A percentile compares a stretch with the other conserved stretches of the same genome.
Conservation (phyloP, 2,329 filamentous ascomycete genomes). For the Corinectria fuckeliana region DNA sequence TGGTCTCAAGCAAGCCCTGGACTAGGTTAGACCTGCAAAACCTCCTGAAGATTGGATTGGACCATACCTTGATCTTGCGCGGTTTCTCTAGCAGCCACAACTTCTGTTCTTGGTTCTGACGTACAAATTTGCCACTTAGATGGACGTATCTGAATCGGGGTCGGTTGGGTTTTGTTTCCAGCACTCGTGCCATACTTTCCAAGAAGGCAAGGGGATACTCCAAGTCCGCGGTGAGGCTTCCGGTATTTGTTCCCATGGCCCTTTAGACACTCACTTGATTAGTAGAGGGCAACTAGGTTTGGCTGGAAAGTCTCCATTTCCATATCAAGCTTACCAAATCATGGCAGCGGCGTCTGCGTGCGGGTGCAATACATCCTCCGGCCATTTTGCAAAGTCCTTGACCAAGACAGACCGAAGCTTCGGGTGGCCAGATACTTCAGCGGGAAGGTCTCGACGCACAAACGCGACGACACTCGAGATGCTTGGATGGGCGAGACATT, state of each 20-base stretch:
- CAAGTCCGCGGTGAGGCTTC: slow-evolving; percentile 25
- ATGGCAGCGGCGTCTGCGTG: slow-evolving; percentile 32
- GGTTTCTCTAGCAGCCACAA: slow-evolving; percentile 34
- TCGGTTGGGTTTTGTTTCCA: neutral
- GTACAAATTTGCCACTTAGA: slow-evolving; percentile 44
- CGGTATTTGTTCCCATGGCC: slow-evolving; percentile 32
- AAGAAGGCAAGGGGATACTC: slow-evolving; percentile 32
- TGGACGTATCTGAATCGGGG: slow-evolving; percentile 40
- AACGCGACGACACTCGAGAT: slow-evolving; percentile 42
- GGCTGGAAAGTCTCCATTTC: neutral
- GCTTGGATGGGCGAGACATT: slow-evolving; percentile 41
- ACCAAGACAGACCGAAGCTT: slow-evolving; percentile 26
- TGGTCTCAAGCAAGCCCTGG: slow-evolving; percentile 26
- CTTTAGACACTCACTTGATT: neutral
- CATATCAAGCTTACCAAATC: slow-evolving; percentile 28
- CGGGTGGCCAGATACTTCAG: slow-evolving; percentile 12
- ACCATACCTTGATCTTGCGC: slow-evolving; percentile 29
- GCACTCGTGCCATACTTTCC: slow-evolving; percentile 8
- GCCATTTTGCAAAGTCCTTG: slow-evolving; percentile 30
- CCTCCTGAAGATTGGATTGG: accelerated
- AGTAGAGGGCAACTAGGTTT: neutral
- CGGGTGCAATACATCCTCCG: slow-evolving; percentile 10
- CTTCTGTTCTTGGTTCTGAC: slow-evolving; percentile 41
- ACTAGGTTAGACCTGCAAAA: neutral
- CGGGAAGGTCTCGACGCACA: slow-evolving; percentile 38